These are phyloP conservation scores for Ophiocordyceps unilateralis DNA, from an alignment of 2,329 filamentous ascomycete genomes.

Conservation along the genomic window DNA sequence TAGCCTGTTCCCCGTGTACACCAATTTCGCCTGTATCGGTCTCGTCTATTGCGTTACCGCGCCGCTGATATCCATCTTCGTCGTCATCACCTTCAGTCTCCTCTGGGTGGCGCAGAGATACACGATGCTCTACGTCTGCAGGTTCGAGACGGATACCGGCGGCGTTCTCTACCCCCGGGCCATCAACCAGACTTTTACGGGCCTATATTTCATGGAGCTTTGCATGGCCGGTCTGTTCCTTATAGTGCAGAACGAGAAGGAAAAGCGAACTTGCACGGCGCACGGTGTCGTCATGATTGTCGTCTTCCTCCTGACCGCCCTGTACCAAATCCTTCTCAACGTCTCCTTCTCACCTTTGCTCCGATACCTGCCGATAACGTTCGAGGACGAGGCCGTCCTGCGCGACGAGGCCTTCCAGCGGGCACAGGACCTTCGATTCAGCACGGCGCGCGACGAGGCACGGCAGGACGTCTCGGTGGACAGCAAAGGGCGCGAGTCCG, in stretches of 20 bases:
- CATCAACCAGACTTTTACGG: conserved; percentile 90
- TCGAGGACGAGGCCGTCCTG: conserved; percentile 88
- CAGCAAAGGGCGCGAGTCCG: conserved; percentile 15
- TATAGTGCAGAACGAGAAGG: conserved; percentile 42
- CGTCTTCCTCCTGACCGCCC: conserved; percentile 46
- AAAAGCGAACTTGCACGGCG: conserved; percentile 41
- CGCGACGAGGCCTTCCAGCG: conserved; percentile 78
- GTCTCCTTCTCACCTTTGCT: conserved; percentile 70
- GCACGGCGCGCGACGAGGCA: conserved; percentile 34
- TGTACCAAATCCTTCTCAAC: conserved; percentile 73
- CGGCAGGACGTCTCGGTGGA: conserved; percentile 17
- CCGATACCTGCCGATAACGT: conserved; percentile 78
- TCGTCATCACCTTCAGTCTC: conserved; percentile 76
- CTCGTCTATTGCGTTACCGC: conserved; percentile 79
- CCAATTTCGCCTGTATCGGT: conserved; percentile 86
- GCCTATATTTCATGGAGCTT: conserved; percentile 87
- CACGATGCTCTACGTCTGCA: conserved; percentile 86
- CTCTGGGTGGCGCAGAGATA: conserved; percentile 96
- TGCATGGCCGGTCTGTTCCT: conserved; percentile 84
- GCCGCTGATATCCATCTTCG: conserved; percentile 82
- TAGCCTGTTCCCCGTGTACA: conserved; percentile 87
- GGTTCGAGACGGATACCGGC: conserved; percentile 79
- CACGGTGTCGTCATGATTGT: conserved; percentile 81
- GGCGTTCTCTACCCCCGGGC: conserved; percentile 82
- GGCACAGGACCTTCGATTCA: conserved; percentile 55